Evolutionary conservation across 257 asterid species (phyloP).

Genomic region (Verbascum thapsus): DNA sequence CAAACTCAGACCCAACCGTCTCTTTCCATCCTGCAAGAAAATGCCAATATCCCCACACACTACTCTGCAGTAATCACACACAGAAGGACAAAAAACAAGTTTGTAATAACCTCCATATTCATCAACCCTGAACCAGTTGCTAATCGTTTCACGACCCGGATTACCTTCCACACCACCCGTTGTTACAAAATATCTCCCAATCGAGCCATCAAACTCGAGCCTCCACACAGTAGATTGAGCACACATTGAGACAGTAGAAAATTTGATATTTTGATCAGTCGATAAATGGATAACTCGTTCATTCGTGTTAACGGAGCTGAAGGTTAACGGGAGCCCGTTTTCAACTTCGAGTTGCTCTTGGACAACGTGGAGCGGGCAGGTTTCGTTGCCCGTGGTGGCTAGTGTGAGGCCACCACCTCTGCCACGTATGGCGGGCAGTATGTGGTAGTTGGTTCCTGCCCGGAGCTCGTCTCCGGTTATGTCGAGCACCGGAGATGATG

Average conservation of each 20-base stretch:
- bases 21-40: slow-evolving; percentile 42
- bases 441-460: slow-evolving; percentile 45
- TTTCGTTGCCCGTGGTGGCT: slow-evolving; percentile 27
- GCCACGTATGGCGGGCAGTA: slow-evolving; percentile 56
- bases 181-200: slow-evolving; percentile 29
- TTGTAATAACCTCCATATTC: slow-evolving; percentile 40
- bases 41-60: slow-evolving; percentile 50
- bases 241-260: slow-evolving; percentile 41
- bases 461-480: slow-evolving; percentile 32
- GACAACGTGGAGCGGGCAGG: slow-evolving; percentile 53
- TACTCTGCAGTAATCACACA: slow-evolving; percentile 51
- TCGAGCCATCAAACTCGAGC: slow-evolving; percentile 35
- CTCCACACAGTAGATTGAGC: slow-evolving; percentile 50
- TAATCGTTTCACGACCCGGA: slow-evolving; percentile 45
- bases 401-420: slow-evolving; percentile 70
- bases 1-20: slow-evolving; percentile 34
- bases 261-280: slow-evolving; percentile 50
- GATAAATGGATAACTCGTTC: slow-evolving; percentile 41
- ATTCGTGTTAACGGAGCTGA: slow-evolving; percentile 41
- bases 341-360: slow-evolving; percentile 41
- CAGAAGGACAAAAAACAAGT: slow-evolving; percentile 51
- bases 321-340: slow-evolving; percentile 49
- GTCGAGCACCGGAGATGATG: slow-evolving; percentile 45
- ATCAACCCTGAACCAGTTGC: slow-evolving; percentile 67
- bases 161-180: slow-evolving; percentile 57